Evolutionary conservation across 306 rosid species (phyloP), one percentile per base, ranked within the genome.

Genomic region (Astragalus membranaceus): DNA sequence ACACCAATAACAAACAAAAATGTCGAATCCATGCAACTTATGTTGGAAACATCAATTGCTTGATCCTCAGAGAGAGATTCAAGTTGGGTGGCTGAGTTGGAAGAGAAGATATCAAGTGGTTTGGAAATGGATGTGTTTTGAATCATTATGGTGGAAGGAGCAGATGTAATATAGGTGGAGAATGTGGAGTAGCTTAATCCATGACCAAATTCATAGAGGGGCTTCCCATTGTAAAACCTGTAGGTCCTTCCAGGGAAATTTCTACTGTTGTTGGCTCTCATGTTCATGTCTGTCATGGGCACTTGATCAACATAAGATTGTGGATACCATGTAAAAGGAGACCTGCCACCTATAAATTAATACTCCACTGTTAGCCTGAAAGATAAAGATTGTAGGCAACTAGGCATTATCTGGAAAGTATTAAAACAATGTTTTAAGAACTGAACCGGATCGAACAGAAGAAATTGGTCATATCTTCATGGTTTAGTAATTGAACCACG

Each of bases 281-380:
- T 87, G 82, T 87, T 89, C 96, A 89, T 89, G 71, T 89, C 89
- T 68, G 85, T 80, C 96, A 87, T 89, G 12, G 91, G 78, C 41
- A 89, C 92, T 80, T 83, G 75, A 51, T 89, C 93, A 10, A 42
- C 82, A 41, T 85, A 89, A 1, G 87, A 78, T 71, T 80, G 72
- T 55, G 96, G 93, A 66, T 89, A 89, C 93, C 96, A 89, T 71
- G 96, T 87, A 76, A 81, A 83, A 50, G 96, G 90, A 0, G 79
- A 77, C 77, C 86, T 85, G 17, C 92, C 96, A 69, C 86, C 96
- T 89, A 54, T 44, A 70, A 56, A 26, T 23, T 7, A 42, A 17
- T 1, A 36, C 10, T 39, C 5, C 36, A 50, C 3, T 43, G 33
- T 35, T 63, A 60, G 56, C 39, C 46, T 8, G 9, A 39, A 64